A percentile compares a stretch with the other conserved stretches of the same genome.
Conservation (phyloP, 75 land plant genomes). For the Ceratopteris richardii region DNA sequence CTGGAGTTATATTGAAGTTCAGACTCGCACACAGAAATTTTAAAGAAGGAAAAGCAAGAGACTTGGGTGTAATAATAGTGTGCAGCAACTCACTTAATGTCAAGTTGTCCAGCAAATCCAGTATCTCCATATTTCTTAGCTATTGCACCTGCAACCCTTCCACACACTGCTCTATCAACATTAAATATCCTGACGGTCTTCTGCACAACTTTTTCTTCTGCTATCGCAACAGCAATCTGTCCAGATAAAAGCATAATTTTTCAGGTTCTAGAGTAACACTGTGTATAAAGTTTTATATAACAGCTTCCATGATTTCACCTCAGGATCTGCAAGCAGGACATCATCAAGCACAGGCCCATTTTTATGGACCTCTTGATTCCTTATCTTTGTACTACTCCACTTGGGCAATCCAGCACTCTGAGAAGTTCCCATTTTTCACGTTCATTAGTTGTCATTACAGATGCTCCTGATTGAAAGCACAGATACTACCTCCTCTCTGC, state of each 20-base stretch:
- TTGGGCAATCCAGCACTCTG: constrained; percentile 83
- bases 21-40: too few species aligned
- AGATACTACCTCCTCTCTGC: too few species aligned
- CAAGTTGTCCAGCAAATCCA: constrained; percentile 93
- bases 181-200: constrained; percentile 71
- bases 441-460: too few species aligned
- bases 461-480: too few species aligned
- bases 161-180: constrained; percentile 93
- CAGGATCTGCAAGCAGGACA: constrained; percentile 73
- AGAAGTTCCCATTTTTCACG: too few species aligned
- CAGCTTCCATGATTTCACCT: constrained; percentile 47
- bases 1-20: too few species aligned
- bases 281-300: too few species aligned
- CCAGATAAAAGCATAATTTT: background rate
- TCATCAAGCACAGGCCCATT: constrained; percentile 95
- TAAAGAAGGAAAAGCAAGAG: too few species aligned
- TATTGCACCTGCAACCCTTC: constrained; percentile 83
- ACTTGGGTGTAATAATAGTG: too few species aligned
- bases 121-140: constrained; percentile 95
- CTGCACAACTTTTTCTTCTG: constrained; percentile 61
- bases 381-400: constrained; percentile 73
- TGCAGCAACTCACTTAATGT: constrained; percentile 73
- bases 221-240: constrained; percentile 85
- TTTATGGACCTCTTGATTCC: constrained; percentile 76
- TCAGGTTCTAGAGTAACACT: background rate